phyloP scores from a whole-genome alignment of 768 basidiomycete genomes.

The Pisolithus tinctorius region DNA sequence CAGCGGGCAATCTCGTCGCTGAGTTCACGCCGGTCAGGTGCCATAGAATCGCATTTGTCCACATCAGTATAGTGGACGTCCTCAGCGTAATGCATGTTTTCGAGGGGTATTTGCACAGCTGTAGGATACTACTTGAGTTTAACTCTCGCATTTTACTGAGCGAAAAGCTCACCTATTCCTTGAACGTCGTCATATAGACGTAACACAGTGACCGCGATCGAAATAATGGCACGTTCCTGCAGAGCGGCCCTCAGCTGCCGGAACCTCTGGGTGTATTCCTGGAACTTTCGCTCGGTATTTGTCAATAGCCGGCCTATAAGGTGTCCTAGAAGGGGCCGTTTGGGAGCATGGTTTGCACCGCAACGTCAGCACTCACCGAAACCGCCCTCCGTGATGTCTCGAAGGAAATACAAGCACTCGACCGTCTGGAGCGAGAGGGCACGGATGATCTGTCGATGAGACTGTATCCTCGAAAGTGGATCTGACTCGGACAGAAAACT shows the following conservation, averaged over 20 bases:
- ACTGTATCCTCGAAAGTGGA: slow-evolving; percentile 1
- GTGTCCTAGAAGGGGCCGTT: background rate
- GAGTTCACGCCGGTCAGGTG: slow-evolving; percentile 5
- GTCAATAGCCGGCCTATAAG: background rate
- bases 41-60: slow-evolving; percentile 8
- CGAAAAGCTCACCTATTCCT: background rate
- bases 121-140: background rate
- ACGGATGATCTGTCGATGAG: slow-evolving; percentile 4
- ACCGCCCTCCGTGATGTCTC: slow-evolving; percentile 16
- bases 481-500: slow-evolving; percentile 4
- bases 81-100: slow-evolving; percentile 12
- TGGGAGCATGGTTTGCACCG: background rate
- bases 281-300: background rate
- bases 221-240: background rate
- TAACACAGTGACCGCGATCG: background rate
- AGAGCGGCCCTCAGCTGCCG: background rate
- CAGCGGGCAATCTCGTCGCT: slow-evolving; percentile 15
- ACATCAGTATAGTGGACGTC: slow-evolving; percentile 15
- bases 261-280: background rate
- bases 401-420: slow-evolving; percentile 27
- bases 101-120: slow-evolving; percentile 9
- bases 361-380: slow-evolving; percentile 12
- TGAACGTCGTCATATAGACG: slow-evolving; percentile 1
- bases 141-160: background rate
- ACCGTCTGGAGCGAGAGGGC: slow-evolving; percentile 16